These are phyloP conservation scores for Xylariaceae sp. DNA, from an alignment of 2,329 filamentous ascomycete species.

Conservation along the genomic window DNA sequence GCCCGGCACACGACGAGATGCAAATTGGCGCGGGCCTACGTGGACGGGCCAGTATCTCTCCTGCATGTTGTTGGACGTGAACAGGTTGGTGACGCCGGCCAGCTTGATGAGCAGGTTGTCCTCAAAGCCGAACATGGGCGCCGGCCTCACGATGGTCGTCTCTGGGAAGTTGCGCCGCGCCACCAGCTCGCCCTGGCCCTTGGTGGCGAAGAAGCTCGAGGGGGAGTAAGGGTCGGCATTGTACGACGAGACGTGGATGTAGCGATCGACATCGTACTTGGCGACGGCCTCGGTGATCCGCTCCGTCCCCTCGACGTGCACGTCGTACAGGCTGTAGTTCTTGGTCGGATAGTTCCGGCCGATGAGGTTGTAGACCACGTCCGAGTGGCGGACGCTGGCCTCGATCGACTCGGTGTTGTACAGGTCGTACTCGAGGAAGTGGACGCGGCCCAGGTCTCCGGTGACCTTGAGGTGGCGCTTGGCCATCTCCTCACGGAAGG, in stretches of 20 bases:
- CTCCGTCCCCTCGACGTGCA: conserved; percentile 86
- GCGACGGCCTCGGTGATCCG: conserved; percentile 89
- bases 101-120: conserved; percentile 85
- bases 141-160: conserved; percentile 90
- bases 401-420: conserved; percentile 93
- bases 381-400: conserved; percentile 91
- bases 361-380: conserved; percentile 94
- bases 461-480: conserved; percentile 94
- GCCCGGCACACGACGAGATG: too few species aligned
- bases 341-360: conserved; percentile 95
- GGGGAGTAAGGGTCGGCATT: conserved; percentile 74
- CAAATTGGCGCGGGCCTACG: conserved; percentile 45
- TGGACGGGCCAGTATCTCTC: conserved; percentile 89
- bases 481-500: conserved; percentile 93
- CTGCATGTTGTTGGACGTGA: conserved; percentile 90
- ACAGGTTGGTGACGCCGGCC: conserved; percentile 69
- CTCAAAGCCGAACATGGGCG: conserved; percentile 91
- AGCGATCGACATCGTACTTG: conserved; percentile 96
- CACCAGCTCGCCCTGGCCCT: conserved; percentile 77
- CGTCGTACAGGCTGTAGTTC: conserved; percentile 90
- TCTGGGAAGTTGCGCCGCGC: conserved; percentile 89
- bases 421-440: conserved; percentile 92
- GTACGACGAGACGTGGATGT: conserved; percentile 93
- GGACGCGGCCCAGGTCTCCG: conserved; percentile 85
- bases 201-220: conserved; percentile 87